Base-by-base conservation (phyloP, 2,329 filamentous ascomycete genomes). In the Onygenales sp. region DNA sequence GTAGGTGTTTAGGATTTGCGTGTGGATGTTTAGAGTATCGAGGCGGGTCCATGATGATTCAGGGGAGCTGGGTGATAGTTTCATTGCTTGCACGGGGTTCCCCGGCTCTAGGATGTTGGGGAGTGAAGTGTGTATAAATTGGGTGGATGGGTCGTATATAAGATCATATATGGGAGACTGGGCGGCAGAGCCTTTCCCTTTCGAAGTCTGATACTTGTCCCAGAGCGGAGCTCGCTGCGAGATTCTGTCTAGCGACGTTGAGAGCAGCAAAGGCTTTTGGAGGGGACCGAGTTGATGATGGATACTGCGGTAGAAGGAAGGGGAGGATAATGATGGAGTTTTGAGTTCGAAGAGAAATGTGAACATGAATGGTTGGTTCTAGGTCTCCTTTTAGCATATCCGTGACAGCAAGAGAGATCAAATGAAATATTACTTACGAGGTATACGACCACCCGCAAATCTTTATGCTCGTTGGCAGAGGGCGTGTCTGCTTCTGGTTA, bases 11-110 rank as follows among this genome's bases (percentile, higher is more conserved):
- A 85, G 66, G 42, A 85, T 76, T 53, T 81, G 79, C 7, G 75
- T 75, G 63, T 85, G 81, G 5, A 84, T 78, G 59, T 81, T 82
- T 38, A 85, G 69, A 2, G 79, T 80, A 61, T 85, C 82, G 11
- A 82, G 60, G 2, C 82, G 72, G 13, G 72, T 75, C 78, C 77
- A 82, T 2, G 64, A 55, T 39, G 50, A 14, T 41, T 46, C 57
- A 17, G 56, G 41, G 55, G 54, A 2, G 64, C 8, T 7, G 31
- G 31, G n/a, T 31, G 54, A 17, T 36, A 50, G 32, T 53, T 54
- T 21, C 52, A 52, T 14, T 46, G 52, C 14, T 54, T 57, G 36
- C 59, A 54, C 62, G 9, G 68, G 64, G 5, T 66, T 69, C 8
- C 73, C 74, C 0, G 80, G 78, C 21, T 79, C 73, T 0, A 82